A percentile compares a stretch with the other conserved stretches of the same genome.
phyloP scores from a whole-genome alignment of 164 flowering plant species.

The Stephania japonica region DNA sequence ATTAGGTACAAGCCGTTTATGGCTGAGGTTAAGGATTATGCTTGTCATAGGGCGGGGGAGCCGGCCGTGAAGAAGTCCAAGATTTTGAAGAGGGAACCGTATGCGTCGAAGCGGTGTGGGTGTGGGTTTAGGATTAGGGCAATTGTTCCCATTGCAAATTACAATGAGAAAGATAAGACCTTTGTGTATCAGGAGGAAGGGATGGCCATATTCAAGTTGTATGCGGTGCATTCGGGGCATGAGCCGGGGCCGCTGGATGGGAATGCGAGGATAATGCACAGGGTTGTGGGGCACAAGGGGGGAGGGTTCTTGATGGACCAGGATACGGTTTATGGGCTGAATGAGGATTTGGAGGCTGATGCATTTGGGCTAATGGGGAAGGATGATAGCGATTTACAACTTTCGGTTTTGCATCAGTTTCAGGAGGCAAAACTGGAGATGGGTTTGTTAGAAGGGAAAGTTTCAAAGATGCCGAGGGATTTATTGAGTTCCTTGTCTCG shows the following conservation, averaged over 20 bases:
- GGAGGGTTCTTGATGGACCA: slow-evolving; percentile 56
- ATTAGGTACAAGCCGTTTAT: slow-evolving; percentile 94
- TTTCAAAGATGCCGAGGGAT: slow-evolving; percentile 51
- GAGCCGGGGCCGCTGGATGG: slow-evolving; percentile 98
- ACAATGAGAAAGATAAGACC: slow-evolving; percentile 92
- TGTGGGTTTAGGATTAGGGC: slow-evolving; percentile 97
- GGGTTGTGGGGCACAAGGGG: slow-evolving; percentile 81
- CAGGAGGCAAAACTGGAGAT: slow-evolving; percentile 69
- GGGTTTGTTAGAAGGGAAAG: slow-evolving; percentile 59
- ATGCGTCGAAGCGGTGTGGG: slow-evolving; percentile 91
- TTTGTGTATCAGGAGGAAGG: slow-evolving; percentile 97
- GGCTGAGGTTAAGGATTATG: slow-evolving; percentile 99
- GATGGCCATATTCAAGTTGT: slow-evolving; percentile 80
- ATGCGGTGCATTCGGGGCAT: slow-evolving; percentile 95
- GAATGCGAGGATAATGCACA: slow-evolving; percentile 95
- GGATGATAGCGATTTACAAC: slow-evolving; percentile 57
- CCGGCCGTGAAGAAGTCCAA: slow-evolving; percentile 75
- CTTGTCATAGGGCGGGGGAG: slow-evolving; percentile 96
- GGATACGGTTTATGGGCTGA: slow-evolving; percentile 64
- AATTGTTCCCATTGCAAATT: slow-evolving; percentile 85
- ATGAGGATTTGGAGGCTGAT: slow-evolving; percentile 62
- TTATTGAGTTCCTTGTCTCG: slow-evolving; percentile 56
- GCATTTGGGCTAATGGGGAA: slow-evolving; percentile 51
- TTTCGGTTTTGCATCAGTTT: slow-evolving; percentile 61
- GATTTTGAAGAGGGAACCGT: slow-evolving; percentile 87